A percentile compares a stretch with the other conserved stretches of the same genome.
Conservation (phyloP, 352 stramenopile genomes). For the Thraustotheca clavata region DNA sequence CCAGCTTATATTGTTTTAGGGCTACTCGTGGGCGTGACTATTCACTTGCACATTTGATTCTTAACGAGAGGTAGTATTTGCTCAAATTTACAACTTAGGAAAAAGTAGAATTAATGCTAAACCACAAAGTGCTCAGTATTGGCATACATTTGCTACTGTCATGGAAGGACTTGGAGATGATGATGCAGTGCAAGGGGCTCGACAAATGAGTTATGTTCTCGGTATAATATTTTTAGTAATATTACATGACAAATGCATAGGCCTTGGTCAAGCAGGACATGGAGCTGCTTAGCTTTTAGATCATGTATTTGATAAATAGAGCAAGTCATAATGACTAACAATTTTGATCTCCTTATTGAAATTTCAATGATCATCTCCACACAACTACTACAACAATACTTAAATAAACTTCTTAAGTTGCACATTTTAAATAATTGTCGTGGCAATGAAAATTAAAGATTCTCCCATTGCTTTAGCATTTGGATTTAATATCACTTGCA, state of each 20-base stretch:
- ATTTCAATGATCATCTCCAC: too few species aligned
- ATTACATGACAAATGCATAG: background rate
- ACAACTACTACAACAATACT: background rate
- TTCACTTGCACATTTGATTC: constrained; percentile 60
- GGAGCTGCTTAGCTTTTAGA: constrained; percentile 13
- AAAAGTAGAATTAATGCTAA: constrained; percentile 44
- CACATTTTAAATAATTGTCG: too few species aligned
- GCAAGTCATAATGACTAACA: too few species aligned
- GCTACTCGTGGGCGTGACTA: constrained; percentile 60
- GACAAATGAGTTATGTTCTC: constrained; percentile 85
- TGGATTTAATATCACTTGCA: too few species aligned
- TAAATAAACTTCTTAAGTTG: background rate
- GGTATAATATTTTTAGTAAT: constrained; percentile 19
- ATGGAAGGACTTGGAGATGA: constrained; percentile 57
- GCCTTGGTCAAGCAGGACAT: constrained; percentile 13
- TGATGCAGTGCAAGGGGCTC: constrained; percentile 67
- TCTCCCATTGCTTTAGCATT: too few species aligned
- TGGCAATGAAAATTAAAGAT: too few species aligned
- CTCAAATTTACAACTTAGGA: background rate
- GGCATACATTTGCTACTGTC: constrained; percentile 65
- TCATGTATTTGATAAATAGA: too few species aligned
- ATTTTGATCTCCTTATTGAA: too few species aligned
- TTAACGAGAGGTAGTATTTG: constrained; percentile 60
- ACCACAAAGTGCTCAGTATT: constrained; percentile 73
- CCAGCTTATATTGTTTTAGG: constrained; percentile 24